Base-by-base conservation (phyloP, 805 yeast genomes). In the Jamesozyma hellenica region DNA sequence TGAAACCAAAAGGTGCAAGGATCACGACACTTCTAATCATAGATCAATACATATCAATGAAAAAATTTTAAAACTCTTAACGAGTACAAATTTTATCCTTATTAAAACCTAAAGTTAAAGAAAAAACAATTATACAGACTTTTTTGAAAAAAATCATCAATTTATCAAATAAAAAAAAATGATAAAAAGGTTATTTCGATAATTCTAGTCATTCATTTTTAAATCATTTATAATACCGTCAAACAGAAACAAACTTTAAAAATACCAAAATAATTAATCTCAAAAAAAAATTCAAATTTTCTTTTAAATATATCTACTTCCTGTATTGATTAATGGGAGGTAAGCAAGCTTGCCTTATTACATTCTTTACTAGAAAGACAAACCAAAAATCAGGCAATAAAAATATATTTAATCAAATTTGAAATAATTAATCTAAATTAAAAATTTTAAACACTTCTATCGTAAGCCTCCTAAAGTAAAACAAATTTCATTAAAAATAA, bases 321-420 rank as follows among this genome's bases (percentile, higher is more conserved):
- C 38, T 25, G 19, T 25, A 10, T 13, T 26, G 29, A 25, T 18
- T 17, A 23, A 18, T 45, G 60, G 58, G 59, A 55, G 43, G 42
- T 44, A 51, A 46, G 61, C 61, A 57, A 57, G 61, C 61, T 46
- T 48, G 44, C 34, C 45, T 58, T 57, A 57, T 57, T 46, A 53
- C 52, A 43, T 42, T 41, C 44, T 34, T 34, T 19, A 28, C 14
- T 12, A 23, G 23, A 27, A 32, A 18, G 34, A 35, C 43, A 43
- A 43, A 40, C 38, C 28, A 18, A 27, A 11, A 6, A 7, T 21
- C 39, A 30, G 23, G 17, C 11, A 28, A 9, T 34, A 19, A 35
- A 35, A 28, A 28, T 12, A 19, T 19, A 23, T 4, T 19, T 21
- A 8, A 31, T 28, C 30, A 10, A 10, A 16, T 14, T 17, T 18